phyloP scores from a whole-genome alignment of 2,329 filamentous ascomycete genomes.

The Gnomoniopsis smithogilvyi region DNA sequence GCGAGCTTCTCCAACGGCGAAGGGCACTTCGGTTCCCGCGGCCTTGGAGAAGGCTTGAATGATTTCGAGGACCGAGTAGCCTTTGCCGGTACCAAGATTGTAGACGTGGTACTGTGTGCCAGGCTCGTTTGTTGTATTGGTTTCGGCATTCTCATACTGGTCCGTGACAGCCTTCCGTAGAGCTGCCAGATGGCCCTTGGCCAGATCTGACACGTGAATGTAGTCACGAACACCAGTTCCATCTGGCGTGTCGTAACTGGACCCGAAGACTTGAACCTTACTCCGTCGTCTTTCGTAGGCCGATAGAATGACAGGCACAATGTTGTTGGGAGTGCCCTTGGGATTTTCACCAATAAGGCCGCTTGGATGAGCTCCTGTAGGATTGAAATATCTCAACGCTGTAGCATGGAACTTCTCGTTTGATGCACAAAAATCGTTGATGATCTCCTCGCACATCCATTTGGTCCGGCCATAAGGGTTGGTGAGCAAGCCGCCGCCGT shows the following conservation, averaged over 20 bases:
- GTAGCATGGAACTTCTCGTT: conserved; percentile 10
- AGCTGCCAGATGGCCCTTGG: conserved; percentile 15
- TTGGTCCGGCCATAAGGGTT: conserved; percentile 16
- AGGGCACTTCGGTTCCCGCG: conserved; percentile 10
- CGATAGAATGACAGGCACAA: conserved; percentile 16
- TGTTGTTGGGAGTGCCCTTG: conserved; percentile 15
- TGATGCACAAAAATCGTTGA: conserved; percentile 15
- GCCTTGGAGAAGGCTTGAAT: conserved; percentile 14
- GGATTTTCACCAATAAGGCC: conserved; percentile 15
- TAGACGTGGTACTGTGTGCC: conserved; percentile 9
- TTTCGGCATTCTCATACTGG: background rate
- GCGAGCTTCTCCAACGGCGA: conserved; percentile 7
- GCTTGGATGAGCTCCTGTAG: conserved; percentile 12
- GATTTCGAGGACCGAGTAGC: conserved; percentile 16
- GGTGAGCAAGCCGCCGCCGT: conserved; percentile 12
- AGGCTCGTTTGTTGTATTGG: background rate
- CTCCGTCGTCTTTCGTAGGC: conserved; percentile 13
- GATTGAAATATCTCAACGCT: conserved; percentile 14
- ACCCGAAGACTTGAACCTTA: conserved; percentile 15
- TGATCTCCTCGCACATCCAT: conserved; percentile 17
- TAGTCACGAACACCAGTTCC: conserved; percentile 15
- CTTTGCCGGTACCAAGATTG: conserved; percentile 15
- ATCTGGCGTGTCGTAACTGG: conserved; percentile 14
- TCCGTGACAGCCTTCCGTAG: conserved; percentile 12
- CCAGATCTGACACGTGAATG: conserved; percentile 14